A percentile compares a stretch with the other conserved stretches of the same genome.
phyloP scores from a whole-genome alignment of 306 rosid species.

The Inga laurina region DNA sequence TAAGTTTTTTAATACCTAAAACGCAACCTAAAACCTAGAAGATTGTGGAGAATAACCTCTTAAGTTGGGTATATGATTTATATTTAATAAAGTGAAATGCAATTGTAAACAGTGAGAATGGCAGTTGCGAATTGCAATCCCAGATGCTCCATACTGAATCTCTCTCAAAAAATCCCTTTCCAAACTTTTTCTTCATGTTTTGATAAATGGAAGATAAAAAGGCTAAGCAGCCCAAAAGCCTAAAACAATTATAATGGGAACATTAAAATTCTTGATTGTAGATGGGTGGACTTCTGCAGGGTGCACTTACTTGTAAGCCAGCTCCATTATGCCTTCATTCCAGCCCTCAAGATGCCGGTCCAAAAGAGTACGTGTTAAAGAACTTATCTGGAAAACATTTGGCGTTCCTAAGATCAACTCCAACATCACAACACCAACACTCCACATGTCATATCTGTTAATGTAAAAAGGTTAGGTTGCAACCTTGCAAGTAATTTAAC shows the following conservation, averaged over 20 bases:
- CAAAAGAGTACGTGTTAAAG: conserved; percentile 73
- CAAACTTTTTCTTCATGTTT: background rate
- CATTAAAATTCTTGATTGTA: background rate
- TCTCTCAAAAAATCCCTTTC: conserved; percentile 7
- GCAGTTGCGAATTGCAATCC: conserved; percentile 15
- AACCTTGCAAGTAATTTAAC: conserved; percentile 14
- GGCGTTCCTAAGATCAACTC: conserved; percentile 91
- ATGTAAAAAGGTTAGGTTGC: conserved; percentile 29
- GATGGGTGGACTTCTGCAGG: background rate
- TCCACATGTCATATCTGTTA: conserved; percentile 96
- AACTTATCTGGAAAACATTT: conserved; percentile 75
- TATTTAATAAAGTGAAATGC: background rate
- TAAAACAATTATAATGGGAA: background rate
- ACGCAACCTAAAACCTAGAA: background rate
- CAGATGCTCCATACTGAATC: background rate
- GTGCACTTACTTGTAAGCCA: conserved; percentile 75
- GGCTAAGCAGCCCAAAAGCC: conserved; percentile 2
- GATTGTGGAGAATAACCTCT: background rate
- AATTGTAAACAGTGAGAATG: background rate
- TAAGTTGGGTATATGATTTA: background rate
- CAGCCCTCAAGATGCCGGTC: conserved; percentile 89
- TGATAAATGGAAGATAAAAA: conserved; percentile 12
- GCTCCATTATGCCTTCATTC: conserved; percentile 80
- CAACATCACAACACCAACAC: conserved; percentile 92
- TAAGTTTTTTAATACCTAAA: background rate